Percentiles rank a stretch among this genome's conserved stretches.
Evolutionary conservation across 2,329 filamentous ascomycete species (phyloP).

Genomic region (Stromatinia cepivora): DNA sequence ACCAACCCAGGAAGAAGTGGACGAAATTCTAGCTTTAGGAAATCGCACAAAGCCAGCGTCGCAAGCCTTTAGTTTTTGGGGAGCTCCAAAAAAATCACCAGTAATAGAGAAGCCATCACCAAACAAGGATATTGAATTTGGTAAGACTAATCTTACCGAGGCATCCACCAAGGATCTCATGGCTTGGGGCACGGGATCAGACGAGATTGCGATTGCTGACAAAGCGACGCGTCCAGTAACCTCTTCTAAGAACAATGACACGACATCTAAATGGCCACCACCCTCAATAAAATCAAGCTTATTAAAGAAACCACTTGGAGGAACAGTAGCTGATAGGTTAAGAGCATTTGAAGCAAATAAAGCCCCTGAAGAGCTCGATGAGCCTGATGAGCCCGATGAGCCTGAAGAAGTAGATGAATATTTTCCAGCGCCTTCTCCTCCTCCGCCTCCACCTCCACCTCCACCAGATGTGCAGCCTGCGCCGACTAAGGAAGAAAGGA

Average conservation of each 20-base stretch:
- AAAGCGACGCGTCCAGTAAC: constrained; percentile 51
- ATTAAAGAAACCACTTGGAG: constrained; percentile 51
- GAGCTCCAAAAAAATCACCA: constrained; percentile 48
- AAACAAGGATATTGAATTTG: constrained; percentile 36
- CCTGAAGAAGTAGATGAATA: constrained; percentile 25
- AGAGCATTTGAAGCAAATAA: constrained; percentile 55
- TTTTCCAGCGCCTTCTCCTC: constrained; percentile 38
- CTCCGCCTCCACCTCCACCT: constrained; percentile 44
- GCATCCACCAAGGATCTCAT: constrained; percentile 43
- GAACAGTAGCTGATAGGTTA: constrained; percentile 57
- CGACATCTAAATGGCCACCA: constrained; percentile 43
- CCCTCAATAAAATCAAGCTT: constrained; percentile 43
- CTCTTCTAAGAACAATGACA: constrained; percentile 46
- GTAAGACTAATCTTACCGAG: constrained; percentile 14
- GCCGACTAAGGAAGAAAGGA: constrained; percentile 16
- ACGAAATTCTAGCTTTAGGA: constrained; percentile 22
- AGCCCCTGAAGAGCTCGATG: constrained; percentile 33
- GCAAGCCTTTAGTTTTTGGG: constrained; percentile 58
- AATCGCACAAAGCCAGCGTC: constrained; percentile 17
- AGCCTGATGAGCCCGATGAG: constrained; percentile 21
- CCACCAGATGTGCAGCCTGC: constrained; percentile 33
- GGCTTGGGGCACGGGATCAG: constrained; percentile 41
- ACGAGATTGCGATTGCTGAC: constrained; percentile 53
- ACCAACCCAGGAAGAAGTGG: constrained; percentile 44
- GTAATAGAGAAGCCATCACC: constrained; percentile 7